Percentiles rank a stretch among this genome's conserved stretches.
Evolutionary conservation across 345 rosid species (phyloP).

Genomic region (Combretum micranthum): DNA sequence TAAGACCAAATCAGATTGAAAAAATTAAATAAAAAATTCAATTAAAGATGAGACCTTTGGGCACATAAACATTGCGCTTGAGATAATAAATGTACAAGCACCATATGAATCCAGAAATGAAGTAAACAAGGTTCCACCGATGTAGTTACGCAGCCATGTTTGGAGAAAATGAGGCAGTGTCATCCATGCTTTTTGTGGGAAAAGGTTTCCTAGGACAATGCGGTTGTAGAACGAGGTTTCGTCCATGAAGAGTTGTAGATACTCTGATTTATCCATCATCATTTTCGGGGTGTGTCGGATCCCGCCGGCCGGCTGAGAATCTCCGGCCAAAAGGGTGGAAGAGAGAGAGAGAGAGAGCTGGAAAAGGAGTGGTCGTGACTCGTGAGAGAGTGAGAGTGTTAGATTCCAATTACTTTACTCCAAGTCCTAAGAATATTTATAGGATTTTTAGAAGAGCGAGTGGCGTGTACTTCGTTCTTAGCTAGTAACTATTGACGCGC

Average conservation of each 20-base stretch:
- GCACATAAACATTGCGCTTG: conserved; percentile 70
- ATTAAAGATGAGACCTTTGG: conserved; percentile 53
- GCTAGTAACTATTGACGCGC: no score
- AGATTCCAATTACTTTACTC: no score
- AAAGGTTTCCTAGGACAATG: conserved; percentile 51
- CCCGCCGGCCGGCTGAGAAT: conserved; percentile 8
- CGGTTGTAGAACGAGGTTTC: conserved; percentile 64
- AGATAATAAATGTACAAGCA: conserved; percentile 79
- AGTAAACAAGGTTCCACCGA: conserved; percentile 67
- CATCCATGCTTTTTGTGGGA: conserved; percentile 53
- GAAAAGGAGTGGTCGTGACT: no score
- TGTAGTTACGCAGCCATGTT: conserved; percentile 90
- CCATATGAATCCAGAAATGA: conserved; percentile 83
- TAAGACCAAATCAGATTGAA: neutral
- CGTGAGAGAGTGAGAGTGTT: no score
- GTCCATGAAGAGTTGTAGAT: conserved; percentile 36
- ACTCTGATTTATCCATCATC: conserved; percentile 21
- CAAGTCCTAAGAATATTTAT: no score
- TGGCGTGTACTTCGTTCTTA: no score
- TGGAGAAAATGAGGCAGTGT: conserved; percentile 62
- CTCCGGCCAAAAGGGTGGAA: no score
- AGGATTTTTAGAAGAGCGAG: no score
- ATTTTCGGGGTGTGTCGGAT: neutral
- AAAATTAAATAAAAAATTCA: neutral
- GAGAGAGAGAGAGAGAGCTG: neutral